Evolutionary conservation across 331 rosid species (phyloP).

Genomic region (Phaseolus coccineus): DNA sequence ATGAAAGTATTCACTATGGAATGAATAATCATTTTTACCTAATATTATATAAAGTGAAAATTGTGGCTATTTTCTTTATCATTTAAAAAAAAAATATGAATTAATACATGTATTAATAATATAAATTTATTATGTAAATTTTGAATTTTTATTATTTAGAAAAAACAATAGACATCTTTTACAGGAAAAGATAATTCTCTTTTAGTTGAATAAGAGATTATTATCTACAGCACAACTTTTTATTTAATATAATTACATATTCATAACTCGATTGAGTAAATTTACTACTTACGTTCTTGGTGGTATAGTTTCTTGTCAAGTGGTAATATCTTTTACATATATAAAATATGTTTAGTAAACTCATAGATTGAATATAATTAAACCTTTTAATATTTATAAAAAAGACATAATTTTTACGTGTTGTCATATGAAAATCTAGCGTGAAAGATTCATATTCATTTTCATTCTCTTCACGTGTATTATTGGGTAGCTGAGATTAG

Average conservation of each 20-base stretch:
- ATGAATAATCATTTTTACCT: not conserved
- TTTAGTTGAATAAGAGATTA: too few species aligned
- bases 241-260: too few species aligned
- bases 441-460: not conserved
- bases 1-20: not conserved
- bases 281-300: too few species aligned
- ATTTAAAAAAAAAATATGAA: not conserved
- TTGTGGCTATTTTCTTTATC: not conserved
- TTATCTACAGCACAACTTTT: too few species aligned
- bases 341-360: not conserved
- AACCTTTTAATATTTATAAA: not conserved
- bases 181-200: too few species aligned
- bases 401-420: not conserved
- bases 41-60: too few species aligned
- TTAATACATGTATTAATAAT: not conserved
- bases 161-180: too few species aligned
- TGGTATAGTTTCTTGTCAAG: not conserved
- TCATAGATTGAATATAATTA: not conserved
- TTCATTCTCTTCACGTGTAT: not conserved
- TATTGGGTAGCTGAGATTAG: conserved; percentile 16
- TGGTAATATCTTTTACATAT: not conserved
- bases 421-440: not conserved
- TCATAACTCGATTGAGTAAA: too few species aligned
- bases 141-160: too few species aligned
- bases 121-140: not conserved